Percentiles rank a stretch among this genome's conserved stretches.
These are phyloP conservation scores for Stenocarpella maydis DNA, from an alignment of 2,329 filamentous ascomycete species.

Conservation along the genomic window DNA sequence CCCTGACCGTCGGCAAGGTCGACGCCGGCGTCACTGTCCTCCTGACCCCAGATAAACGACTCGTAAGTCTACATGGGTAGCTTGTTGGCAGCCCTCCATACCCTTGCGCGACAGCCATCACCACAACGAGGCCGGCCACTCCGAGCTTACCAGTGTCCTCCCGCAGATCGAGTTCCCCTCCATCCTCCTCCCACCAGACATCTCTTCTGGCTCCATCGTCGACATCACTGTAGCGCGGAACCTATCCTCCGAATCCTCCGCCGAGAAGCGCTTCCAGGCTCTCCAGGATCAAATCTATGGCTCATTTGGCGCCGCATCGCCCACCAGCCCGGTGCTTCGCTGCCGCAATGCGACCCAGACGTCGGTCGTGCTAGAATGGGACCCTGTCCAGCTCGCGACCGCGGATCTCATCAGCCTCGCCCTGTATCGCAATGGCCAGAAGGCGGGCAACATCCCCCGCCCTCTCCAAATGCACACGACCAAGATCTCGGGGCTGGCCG, in stretches of 20 bases:
- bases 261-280: slow-evolving; percentile 77
- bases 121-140: background rate
- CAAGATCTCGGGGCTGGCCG: slow-evolving; percentile 95
- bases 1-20: slow-evolving; percentile 98
- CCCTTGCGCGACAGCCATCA: background rate
- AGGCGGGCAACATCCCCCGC: slow-evolving; percentile 92
- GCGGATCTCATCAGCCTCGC: slow-evolving; percentile 89
- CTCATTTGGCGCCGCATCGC: slow-evolving; percentile 84
- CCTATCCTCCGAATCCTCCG: slow-evolving; percentile 75
- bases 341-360: slow-evolving; percentile 98
- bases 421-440: slow-evolving; percentile 94
- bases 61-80: slow-evolving; percentile 66
- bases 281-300: slow-evolving; percentile 91
- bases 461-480: slow-evolving; percentile 90
- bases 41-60: slow-evolving; percentile 93
- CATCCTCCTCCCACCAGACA: slow-evolving; percentile 93
- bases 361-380: slow-evolving; percentile 98
- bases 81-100: background rate
- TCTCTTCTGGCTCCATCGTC: slow-evolving; percentile 95
- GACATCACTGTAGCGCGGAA: slow-evolving; percentile 97
- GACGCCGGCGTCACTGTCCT: slow-evolving; percentile 98
- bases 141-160: slow-evolving; percentile 35
- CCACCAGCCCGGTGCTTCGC: slow-evolving; percentile 79
- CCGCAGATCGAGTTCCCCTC: slow-evolving; percentile 96
- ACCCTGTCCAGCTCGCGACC: slow-evolving; percentile 90